Conservation (phyloP, 352 stramenopile species). For the Globisporangium nunn region DNA sequence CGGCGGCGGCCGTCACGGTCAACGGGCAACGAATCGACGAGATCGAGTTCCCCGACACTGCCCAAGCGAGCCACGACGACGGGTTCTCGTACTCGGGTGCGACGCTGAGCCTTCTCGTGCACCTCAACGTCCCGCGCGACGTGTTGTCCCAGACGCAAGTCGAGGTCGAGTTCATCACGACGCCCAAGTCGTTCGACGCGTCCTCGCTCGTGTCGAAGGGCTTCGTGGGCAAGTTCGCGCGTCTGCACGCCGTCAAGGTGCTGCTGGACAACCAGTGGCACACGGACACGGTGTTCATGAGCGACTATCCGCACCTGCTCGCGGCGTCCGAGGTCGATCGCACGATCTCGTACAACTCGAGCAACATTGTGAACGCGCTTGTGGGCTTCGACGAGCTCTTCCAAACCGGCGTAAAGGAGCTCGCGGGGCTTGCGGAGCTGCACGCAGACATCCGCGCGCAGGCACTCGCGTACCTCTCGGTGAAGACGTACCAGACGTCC, state of each 20-base stretch:
- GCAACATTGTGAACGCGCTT: conserved; percentile 11
- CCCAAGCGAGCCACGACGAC: background rate
- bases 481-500: conserved; percentile 8
- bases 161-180: conserved; percentile 14
- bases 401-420: conserved; percentile 4
- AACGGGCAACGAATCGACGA: conserved; percentile 14
- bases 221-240: conserved; percentile 20
- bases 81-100: conserved; percentile 18
- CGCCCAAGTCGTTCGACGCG: conserved; percentile 1
- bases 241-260: conserved; percentile 20
- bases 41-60: conserved; percentile 8
- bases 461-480: conserved; percentile 13
- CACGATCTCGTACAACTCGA: conserved; percentile 17
- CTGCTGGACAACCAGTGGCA: conserved; percentile 24
- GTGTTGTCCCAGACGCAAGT: conserved; percentile 2
- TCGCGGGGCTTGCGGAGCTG: conserved; percentile 9
- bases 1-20: conserved; percentile 12
- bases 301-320: conserved; percentile 22
- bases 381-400: conserved; percentile 11
- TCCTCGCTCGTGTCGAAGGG: conserved; percentile 11
- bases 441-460: conserved; percentile 12
- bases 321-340: conserved; percentile 14
- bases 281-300: conserved; percentile 20
- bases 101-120: conserved; percentile 18
- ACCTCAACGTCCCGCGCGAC: conserved; percentile 7